phyloP scores from a whole-genome alignment of 169 alveolate genomes.

The Condylostoma magnum region DNA sequence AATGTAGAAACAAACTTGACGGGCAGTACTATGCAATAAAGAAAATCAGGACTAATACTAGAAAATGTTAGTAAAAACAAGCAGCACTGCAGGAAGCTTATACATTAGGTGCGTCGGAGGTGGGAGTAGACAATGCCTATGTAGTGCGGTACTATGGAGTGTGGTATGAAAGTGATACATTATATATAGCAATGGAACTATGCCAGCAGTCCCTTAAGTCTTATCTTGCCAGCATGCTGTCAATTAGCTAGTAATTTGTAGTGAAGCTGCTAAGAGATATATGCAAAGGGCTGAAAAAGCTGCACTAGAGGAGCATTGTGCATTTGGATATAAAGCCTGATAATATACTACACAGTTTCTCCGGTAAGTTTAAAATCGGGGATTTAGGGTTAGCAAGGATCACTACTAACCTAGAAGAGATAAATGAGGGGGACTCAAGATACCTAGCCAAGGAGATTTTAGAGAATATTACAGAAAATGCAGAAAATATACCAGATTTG shows the following conservation, averaged over 20 bases:
- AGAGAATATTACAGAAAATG: slow-evolving; percentile 26
- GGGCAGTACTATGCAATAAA: slow-evolving; percentile 55
- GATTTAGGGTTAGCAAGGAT: slow-evolving; percentile 66
- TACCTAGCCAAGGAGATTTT: slow-evolving; percentile 60
- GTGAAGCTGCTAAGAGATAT: slow-evolving; percentile 62
- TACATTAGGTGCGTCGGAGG: slow-evolving; percentile 45
- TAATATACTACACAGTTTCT: slow-evolving; percentile 56
- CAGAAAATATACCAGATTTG: slow-evolving; percentile 39
- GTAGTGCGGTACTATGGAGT: slow-evolving; percentile 54
- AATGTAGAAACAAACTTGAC: slow-evolving; percentile 38
- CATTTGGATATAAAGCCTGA: slow-evolving; percentile 83
- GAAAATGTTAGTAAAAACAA: slow-evolving; percentile 2
- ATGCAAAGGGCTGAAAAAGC: slow-evolving; percentile 63
- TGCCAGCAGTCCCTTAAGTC: slow-evolving; percentile 12
- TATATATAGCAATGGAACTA: slow-evolving; percentile 19
- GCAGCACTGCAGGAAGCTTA: slow-evolving; percentile 48
- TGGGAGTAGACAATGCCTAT: slow-evolving; percentile 39
- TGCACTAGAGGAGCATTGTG: slow-evolving; percentile 67
- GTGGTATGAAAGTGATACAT: slow-evolving; percentile 42
- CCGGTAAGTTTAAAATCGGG: slow-evolving; percentile 58
- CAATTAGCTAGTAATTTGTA: slow-evolving; percentile 38
- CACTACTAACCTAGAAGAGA: slow-evolving; percentile 37
- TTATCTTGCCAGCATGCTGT: slow-evolving; percentile 7
- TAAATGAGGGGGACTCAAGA: slow-evolving; percentile 66
- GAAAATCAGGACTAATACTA: slow-evolving; percentile 31